Evolutionary conservation across 2,329 filamentous ascomycete genomes (phyloP), one percentile per base, ranked within the genome.

Genomic region (Incumbomyces lentus): DNA sequence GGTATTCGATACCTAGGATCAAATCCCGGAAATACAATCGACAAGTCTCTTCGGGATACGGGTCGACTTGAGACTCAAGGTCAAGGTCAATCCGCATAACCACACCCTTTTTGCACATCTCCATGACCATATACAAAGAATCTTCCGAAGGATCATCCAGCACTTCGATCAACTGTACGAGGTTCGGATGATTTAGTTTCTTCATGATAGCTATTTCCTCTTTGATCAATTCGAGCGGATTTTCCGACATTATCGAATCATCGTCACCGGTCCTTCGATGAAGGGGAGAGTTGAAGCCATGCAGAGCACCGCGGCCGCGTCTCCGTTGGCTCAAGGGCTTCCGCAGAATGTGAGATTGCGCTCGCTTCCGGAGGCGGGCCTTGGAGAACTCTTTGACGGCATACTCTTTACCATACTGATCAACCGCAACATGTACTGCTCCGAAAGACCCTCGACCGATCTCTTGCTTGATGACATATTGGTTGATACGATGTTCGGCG

Each of bases 141-240:
- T 98, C 92, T 61, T 95, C 88, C 40, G 90, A 82, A 0, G 92
- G 90, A 60, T 96, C 92, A 62, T 96, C 92, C 43, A 98, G 71
- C 2, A 98, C 92, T 66, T 98, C 92, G 54, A 94, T 86, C 42
- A 98, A 70, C 38, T 84, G 81, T 12, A 96, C 90, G n/a, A 98
- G 71, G 60, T 96, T 98, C 22, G 81, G 83, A 60, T 98, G 92
- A 60, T 95, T 82, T 39, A 96, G 75, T 68, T 96, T 96, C 72
- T 96, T 98, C 89, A 98, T 96, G 61, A 96, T 93, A 49, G 92
- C 92, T 58, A 96, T 92, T 65, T 98, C 92, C 64, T 95, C 86
- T 51, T 88, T 84, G 63, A 98, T 96, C 49, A 96, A 71, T 59
- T 85, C 85, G 11, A 96, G 71, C 0, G 90, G 79, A 55, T 82